Evolutionary conservation across 176 grass and related monocot genomes (phyloP).

Genomic region (Panicum miliaceum): DNA sequence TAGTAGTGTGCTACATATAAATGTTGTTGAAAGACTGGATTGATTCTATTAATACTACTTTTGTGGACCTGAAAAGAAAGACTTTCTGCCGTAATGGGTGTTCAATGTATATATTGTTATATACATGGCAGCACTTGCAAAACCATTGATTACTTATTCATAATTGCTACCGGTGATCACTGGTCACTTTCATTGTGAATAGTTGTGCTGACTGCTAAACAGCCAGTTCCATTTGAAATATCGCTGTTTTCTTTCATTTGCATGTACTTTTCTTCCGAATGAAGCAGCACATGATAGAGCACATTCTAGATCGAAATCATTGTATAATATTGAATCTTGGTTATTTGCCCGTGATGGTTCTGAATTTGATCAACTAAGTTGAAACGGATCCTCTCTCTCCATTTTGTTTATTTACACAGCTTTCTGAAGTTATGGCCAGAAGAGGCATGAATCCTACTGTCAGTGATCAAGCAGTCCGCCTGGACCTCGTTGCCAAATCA

Average conservation of each 20-base stretch:
- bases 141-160: neutral
- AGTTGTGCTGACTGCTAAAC: neutral
- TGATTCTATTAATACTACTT: neutral
- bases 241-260: constrained; percentile 20
- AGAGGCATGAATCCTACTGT: constrained; percentile 93
- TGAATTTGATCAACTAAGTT: neutral
- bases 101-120: constrained; percentile 13
- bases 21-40: neutral
- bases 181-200: neutral
- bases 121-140: neutral
- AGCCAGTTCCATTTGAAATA: neutral
- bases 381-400: neutral
- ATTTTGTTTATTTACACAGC: constrained; percentile 49
- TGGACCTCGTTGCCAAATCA: constrained; percentile 84
- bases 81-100: neutral
- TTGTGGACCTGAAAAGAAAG: neutral
- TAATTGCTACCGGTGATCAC: neutral
- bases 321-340: neutral
- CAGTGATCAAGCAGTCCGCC: constrained; percentile 80
- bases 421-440: constrained; percentile 78
- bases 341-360: constrained; percentile 14
- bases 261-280: constrained; percentile 1
- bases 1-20: constrained; percentile 17
- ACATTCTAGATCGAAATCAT: neutral
- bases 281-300: constrained; percentile 4